Conservation (phyloP, 2,329 filamentous ascomycete species). For the Rutstroemia sp. region DNA sequence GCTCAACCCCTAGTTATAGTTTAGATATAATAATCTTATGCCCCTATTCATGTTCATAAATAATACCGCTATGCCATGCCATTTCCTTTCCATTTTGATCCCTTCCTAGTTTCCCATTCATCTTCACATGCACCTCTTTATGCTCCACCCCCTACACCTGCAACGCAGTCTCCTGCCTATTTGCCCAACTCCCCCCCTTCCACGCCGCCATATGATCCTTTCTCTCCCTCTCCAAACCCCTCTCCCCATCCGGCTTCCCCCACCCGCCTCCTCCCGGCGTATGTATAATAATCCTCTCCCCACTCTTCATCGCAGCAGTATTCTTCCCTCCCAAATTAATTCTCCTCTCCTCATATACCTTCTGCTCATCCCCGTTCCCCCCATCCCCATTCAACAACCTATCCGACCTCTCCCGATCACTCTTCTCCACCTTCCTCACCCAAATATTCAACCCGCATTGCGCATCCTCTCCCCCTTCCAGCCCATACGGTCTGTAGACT, state of each 20-base stretch:
- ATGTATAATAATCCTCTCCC: constrained; percentile 69
- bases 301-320: constrained; percentile 66
- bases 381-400: constrained; percentile 25
- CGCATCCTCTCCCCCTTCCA: constrained; percentile 75
- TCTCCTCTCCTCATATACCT: constrained; percentile 47
- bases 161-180: constrained; percentile 50
- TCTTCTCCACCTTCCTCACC: constrained; percentile 64
- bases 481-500: constrained; percentile 72
- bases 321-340: constrained; percentile 77
- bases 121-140: no score
- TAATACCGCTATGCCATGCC: no score
- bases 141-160: constrained; percentile 37
- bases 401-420: constrained; percentile 40
- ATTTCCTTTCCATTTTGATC: no score
- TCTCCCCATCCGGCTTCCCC: constrained; percentile 54
- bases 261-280: constrained; percentile 78
- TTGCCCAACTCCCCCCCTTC: constrained; percentile 51
- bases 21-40: no score
- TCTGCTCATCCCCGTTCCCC: constrained; percentile 27
- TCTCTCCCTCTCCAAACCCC: constrained; percentile 37
- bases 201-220: constrained; percentile 53
- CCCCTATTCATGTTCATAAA: no score
- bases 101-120: no score
- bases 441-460: constrained; percentile 78
- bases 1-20: no score